Percentiles rank a stretch among this genome's conserved stretches.
Conservation (phyloP, 495 filamentous ascomycete species). For the Tuber indicum region DNA sequence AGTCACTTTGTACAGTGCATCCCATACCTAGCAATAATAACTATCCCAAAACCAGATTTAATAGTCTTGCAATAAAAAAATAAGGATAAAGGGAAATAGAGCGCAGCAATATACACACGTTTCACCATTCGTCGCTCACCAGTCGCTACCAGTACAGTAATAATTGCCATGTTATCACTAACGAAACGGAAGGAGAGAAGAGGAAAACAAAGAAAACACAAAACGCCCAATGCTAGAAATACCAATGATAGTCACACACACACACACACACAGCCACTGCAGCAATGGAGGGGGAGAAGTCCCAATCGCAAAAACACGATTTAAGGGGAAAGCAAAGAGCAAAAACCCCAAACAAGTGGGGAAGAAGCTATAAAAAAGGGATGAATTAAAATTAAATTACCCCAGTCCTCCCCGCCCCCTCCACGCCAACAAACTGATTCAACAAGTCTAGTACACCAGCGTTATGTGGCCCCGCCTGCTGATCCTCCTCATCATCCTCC, state of each 20-base stretch:
- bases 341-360: constrained; percentile 3
- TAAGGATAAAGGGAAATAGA: neutral
- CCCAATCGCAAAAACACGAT: neutral
- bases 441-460: constrained; percentile 77
- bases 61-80: neutral
- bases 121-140: neutral
- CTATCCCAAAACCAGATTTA: neutral
- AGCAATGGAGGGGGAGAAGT: neutral
- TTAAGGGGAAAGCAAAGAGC: neutral
- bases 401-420: constrained; percentile 45
- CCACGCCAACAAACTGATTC: constrained; percentile 79
- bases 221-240: neutral
- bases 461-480: constrained; percentile 42
- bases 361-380: neutral
- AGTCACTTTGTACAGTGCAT: neutral
- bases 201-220: constrained; percentile 12
- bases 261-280: neutral
- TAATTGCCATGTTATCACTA: neutral
- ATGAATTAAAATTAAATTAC: constrained; percentile 16
- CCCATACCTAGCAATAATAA: neutral
- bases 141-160: neutral
- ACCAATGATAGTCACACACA: neutral
- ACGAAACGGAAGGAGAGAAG: constrained; percentile 6
- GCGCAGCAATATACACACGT: neutral
- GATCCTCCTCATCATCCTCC: constrained; percentile 50